Conservation (phyloP, 2,329 filamentous ascomycete genomes). For the Fusarium sp. region DNA sequence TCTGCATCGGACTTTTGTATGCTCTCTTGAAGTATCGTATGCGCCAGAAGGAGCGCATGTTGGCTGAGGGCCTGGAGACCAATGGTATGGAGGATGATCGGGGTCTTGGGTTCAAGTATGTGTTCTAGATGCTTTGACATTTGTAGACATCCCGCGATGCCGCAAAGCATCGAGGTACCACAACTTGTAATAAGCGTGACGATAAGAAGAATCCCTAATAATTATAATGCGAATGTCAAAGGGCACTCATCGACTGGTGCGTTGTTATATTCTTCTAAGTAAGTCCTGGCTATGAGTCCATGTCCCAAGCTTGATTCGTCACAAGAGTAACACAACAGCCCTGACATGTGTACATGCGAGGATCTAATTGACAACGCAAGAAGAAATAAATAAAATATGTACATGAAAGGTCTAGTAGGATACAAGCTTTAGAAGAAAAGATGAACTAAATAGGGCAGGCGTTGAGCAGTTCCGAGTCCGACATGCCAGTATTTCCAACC, state of each 20-base stretch:
- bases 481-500: neutral
- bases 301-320: neutral
- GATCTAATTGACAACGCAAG: neutral
- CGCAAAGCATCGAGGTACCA: neutral
- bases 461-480: neutral
- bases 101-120: slow-evolving; percentile 32
- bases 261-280: neutral
- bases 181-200: neutral
- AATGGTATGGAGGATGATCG: slow-evolving; percentile 35
- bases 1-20: slow-evolving; percentile 43
- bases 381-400: neutral
- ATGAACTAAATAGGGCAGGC: neutral
- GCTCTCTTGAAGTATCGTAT: slow-evolving; percentile 44
- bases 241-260: neutral
- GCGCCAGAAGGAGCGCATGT: slow-evolving; percentile 41
- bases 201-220: neutral
- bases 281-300: neutral
- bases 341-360: neutral
- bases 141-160: neutral
- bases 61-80: slow-evolving; percentile 36
- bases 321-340: neutral
- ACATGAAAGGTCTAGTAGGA: neutral
- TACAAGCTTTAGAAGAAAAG: neutral
- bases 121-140: slow-evolving; percentile 39
- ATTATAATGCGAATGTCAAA: neutral